Evolutionary conservation across 2,329 filamentous ascomycete species (phyloP).

Genomic region (Pseudomassariella vexata): DNA sequence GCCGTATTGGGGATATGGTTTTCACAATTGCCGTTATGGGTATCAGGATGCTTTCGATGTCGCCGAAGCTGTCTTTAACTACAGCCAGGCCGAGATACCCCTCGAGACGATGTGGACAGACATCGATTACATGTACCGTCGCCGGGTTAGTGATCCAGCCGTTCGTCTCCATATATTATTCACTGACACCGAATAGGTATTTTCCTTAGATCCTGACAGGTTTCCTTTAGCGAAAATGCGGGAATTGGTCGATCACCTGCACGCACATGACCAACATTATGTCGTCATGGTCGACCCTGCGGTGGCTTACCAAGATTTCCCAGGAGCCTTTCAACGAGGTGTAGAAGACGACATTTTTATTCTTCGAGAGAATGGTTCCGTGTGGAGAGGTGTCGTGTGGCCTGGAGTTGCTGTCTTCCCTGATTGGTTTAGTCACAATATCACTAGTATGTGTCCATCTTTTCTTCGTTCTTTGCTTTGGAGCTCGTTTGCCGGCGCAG

Average conservation of each 20-base stretch:
- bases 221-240: constrained; percentile 59
- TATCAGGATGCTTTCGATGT: constrained; percentile 60
- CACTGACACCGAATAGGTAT: constrained; percentile 34
- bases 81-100: constrained; percentile 58
- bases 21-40: constrained; percentile 58
- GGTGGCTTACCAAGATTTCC: constrained; percentile 43
- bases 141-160: constrained; percentile 29
- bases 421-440: constrained; percentile 68
- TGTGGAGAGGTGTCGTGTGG: constrained; percentile 67
- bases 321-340: constrained; percentile 31
- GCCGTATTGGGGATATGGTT: constrained; percentile 59
- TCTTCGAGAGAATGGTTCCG: constrained; percentile 46
- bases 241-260: constrained; percentile 61
- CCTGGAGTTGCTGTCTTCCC: constrained; percentile 67
- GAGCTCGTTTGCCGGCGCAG: too few species aligned
- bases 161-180: background rate
- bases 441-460: too few species aligned
- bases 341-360: constrained; percentile 40
- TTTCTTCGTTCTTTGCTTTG: too few species aligned
- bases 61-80: constrained; percentile 63
- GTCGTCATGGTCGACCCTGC: constrained; percentile 76
- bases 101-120: constrained; percentile 67
- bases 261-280: constrained; percentile 62
- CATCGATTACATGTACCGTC: constrained; percentile 54
- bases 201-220: constrained; percentile 58